Conservation (phyloP, 495 filamentous ascomycete species). For the Penicillium atrosanguineum region DNA sequence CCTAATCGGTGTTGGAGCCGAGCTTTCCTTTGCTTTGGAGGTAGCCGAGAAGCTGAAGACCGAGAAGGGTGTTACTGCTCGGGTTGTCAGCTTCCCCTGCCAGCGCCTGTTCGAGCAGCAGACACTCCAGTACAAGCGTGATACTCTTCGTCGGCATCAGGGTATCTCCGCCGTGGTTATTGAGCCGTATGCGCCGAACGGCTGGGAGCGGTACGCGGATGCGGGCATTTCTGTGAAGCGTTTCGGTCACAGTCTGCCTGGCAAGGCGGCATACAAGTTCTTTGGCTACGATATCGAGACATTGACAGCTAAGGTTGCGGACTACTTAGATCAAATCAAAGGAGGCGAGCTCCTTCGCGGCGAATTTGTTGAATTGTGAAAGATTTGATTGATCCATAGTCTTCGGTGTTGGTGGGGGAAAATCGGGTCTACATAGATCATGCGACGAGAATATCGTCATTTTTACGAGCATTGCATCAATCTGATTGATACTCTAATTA, state of each 20-base stretch:
- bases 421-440: conserved; percentile 2
- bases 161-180: conserved; percentile 49
- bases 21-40: conserved; percentile 45
- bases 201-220: conserved; percentile 60
- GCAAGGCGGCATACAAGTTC: conserved; percentile 50
- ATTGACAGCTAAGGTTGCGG: conserved; percentile 42
- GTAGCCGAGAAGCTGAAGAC: conserved; percentile 32
- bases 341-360: conserved; percentile 27
- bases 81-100: conserved; percentile 56
- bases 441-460: not conserved
- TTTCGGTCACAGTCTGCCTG: conserved; percentile 51
- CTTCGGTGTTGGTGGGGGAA: not conserved
- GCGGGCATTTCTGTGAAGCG: conserved; percentile 46
- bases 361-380: conserved; percentile 42
- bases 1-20: conserved; percentile 48
- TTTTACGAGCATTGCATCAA: not conserved
- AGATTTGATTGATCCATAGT: not conserved
- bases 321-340: conserved; percentile 40
- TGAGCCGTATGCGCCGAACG: conserved; percentile 54
- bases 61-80: conserved; percentile 36
- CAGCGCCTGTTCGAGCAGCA: conserved; percentile 54
- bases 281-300: conserved; percentile 51
- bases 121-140: conserved; percentile 44
- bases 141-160: conserved; percentile 32
- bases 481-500: no score